Conservation (phyloP, 352 stramenopile species). For the Elongisporangium senticosum region DNA sequence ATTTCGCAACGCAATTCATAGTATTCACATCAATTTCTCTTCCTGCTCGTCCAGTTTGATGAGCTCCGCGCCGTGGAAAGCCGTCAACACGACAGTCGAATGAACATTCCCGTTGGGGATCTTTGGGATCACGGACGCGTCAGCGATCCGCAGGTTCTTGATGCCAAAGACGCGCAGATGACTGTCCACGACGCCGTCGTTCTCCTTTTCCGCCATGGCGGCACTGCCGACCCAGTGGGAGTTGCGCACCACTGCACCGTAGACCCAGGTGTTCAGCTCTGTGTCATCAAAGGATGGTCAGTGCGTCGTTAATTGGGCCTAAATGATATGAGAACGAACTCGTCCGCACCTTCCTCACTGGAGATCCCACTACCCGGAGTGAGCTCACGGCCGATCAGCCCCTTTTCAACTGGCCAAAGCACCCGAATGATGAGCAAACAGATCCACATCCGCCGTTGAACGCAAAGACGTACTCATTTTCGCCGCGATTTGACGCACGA, state of each 20-base stretch:
- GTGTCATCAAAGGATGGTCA: background rate
- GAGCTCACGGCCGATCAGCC: conserved; percentile 33
- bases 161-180: conserved; percentile 59
- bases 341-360: conserved; percentile 23
- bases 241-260: conserved; percentile 65
- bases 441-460: conserved; percentile 1
- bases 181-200: conserved; percentile 49
- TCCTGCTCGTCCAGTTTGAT: conserved; percentile 19
- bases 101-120: conserved; percentile 78
- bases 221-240: conserved; percentile 83
- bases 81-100: conserved; percentile 66
- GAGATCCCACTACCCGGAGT: conserved; percentile 25
- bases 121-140: conserved; percentile 59
- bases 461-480: conserved; percentile 29
- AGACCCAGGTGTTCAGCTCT: conserved; percentile 66
- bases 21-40: background rate
- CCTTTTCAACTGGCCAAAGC: conserved; percentile 24
- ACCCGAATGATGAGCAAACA: background rate
- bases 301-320: background rate
- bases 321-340: conserved; percentile 2
- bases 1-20: background rate
- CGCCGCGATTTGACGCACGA: conserved; percentile 51
- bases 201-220: conserved; percentile 44
- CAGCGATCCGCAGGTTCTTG: conserved; percentile 50
- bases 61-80: conserved; percentile 41